Evolutionary conservation across 1,139 yeast species (phyloP).

Genomic region (Blastobotrys capitulatus): DNA sequence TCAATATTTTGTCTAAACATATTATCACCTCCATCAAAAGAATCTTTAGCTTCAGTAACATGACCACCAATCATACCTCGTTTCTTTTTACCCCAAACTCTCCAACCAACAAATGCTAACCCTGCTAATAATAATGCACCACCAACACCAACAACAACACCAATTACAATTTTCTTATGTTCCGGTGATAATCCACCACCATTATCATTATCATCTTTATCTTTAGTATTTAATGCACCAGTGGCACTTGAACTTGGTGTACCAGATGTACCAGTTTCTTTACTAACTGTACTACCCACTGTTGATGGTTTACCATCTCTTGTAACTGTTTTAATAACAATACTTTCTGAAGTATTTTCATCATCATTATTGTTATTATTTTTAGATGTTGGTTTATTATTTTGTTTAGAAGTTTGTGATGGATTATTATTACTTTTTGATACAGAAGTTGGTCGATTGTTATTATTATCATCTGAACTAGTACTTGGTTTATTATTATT

Average conservation of each 20-base stretch:
- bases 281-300: conserved; percentile 8
- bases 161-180: conserved; percentile 29
- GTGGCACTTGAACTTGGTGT: conserved; percentile 12
- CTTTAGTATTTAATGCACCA: conserved; percentile 20
- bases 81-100: conserved; percentile 24
- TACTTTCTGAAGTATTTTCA: background rate
- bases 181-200: conserved; percentile 26
- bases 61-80: conserved; percentile 9
- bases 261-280: conserved; percentile 9
- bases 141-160: conserved; percentile 32
- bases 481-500: background rate
- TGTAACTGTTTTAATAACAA: conserved; percentile 12
- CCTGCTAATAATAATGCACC: conserved; percentile 29
- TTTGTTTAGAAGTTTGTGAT: background rate
- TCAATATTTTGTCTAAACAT: conserved; percentile 37
- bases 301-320: conserved; percentile 9
- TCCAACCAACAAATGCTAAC: conserved; percentile 25
- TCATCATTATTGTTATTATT: conserved; percentile 1
- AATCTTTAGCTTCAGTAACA: conserved; percentile 13
- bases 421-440: background rate
- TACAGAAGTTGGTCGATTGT: background rate
- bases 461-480: background rate
- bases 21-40: conserved; percentile 28
- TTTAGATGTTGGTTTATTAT: background rate
- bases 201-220: conserved; percentile 6